Base-by-base conservation (phyloP, 441 rosid genomes). In the Jatropha multifida region DNA sequence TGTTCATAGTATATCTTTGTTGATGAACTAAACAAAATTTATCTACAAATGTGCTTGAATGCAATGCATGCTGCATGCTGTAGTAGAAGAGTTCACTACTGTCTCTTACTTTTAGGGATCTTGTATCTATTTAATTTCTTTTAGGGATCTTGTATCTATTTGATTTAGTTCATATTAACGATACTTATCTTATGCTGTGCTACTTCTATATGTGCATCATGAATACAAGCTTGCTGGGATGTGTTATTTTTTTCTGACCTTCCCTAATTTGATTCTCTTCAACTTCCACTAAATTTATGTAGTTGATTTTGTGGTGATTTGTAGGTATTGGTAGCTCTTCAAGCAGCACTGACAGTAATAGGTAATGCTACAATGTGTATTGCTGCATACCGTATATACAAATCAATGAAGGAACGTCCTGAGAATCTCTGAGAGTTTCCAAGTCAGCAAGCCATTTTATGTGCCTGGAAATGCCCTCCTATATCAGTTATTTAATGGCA, bases 361-460 rank as follows among this genome's bases (percentile, higher is more conserved):
- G 97, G 99, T 59, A 93, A 93, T 77, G 84, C 85, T 32, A 93
- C 99, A 41, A 78, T 92, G 89, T 90, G 96, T 71, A 74, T 90
- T 49, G 98, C 94, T 66, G 98, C 99, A 72, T 93, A 69, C 81
- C 90, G 92, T 66, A 89, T 93, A 71, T 84, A 82, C 88, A 89
- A 85, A 79, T 80, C 83, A 23, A 65, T 81, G 27, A 83, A 85
- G 60, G 82, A 92, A 78, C 44, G 76, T 66, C 73, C 91, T 38
- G 77, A 84, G n/a, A 77, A 87, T 72, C 79, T 79, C 44, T 88
- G 80, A 87, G 40, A 65, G 77, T 46, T 68, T 72, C 61, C 41
- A 6, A 42, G 41, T 46, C 63, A 41, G 32, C 44, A 58, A 67
- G 59, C 48, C 26, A 75, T n/a, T 23, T 69, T 6, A 17, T 49